Evolutionary conservation across 2,329 filamentous ascomycete species (phyloP), one percentile per base, ranked within the genome.

Genomic region (Xylaria sp.): DNA sequence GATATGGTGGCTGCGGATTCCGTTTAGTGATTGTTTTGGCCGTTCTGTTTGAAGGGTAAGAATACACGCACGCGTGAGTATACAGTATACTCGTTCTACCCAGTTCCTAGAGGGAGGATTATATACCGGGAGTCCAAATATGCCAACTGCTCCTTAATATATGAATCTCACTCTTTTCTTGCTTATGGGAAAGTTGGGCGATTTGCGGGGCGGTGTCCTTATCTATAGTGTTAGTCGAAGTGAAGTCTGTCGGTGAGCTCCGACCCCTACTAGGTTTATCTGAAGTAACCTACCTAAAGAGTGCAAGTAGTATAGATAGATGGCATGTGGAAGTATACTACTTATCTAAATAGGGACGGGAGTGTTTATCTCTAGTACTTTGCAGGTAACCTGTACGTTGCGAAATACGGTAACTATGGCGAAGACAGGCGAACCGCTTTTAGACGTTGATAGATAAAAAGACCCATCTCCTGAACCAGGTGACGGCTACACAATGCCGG

Each of bases 231-330:
- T 25, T 11, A 7, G 6, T 51, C 45, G 50, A 20, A 36, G 50
- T 38, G 31, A 45, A n/a, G 63, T 58, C 51, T 38, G 54, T 60
- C 61, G 65, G 65, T 56, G 60, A 67, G 55, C 42, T 51, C 65
- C 65, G 65, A 63, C 44, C 36, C 20, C 15, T 55, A 29, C 10
- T 38, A 15, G 33, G 31, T 22, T 15, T 5, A 17, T 54, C 20
- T 38, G 36, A 55, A 36, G 51, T 55, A 55, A 42, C 51, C 51
- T 55, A 50, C n/a, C n/a, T n/a, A n/a, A n/a, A n/a, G n/a, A n/a
- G n/a, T n/a, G n/a, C n/a, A n/a, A n/a, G n/a, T n/a, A n/a, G n/a
- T n/a, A n/a, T n/a, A n/a, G n/a, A n/a, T n/a, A n/a, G n/a, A n/a
- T n/a, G n/a, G n/a, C n/a, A n/a, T n/a, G n/a, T n/a, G n/a, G n/a